phyloP scores from a whole-genome alignment of 352 stramenopile species.

The Salisapilia sapeloensis region DNA sequence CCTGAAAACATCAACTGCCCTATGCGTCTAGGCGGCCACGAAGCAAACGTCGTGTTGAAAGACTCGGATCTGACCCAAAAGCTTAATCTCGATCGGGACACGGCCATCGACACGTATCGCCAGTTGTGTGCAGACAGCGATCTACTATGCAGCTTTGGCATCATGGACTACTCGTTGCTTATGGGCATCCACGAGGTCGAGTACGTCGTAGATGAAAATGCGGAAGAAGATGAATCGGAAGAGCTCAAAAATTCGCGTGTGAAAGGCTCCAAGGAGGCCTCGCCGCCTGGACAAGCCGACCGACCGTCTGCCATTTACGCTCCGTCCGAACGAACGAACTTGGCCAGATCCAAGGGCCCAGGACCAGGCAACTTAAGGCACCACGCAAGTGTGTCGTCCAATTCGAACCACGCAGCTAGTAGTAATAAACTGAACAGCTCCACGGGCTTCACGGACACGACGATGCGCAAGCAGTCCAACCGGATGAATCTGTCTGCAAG shows the following conservation, averaged over 20 bases:
- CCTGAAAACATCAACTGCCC: conserved; percentile 61
- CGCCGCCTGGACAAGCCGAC: too few species aligned
- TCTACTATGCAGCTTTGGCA: conserved; percentile 74
- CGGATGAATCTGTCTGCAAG: too few species aligned
- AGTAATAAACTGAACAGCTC: conserved; percentile 34
- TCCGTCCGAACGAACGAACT: too few species aligned
- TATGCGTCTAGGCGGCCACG: conserved; percentile 53
- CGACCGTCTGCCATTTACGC: too few species aligned
- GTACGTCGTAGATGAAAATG: conserved; percentile 65
- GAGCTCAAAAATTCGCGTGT: too few species aligned
- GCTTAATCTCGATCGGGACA: conserved; percentile 61
- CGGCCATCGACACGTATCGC: conserved; percentile 51
- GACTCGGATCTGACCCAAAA: conserved; percentile 81
- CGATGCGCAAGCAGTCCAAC: not conserved
- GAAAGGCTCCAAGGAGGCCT: too few species aligned
- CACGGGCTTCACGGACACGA: too few species aligned
- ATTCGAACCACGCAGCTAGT: conserved; percentile 6
- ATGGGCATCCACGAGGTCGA: conserved; percentile 83
- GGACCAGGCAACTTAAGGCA: too few species aligned
- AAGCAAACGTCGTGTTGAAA: conserved; percentile 81
- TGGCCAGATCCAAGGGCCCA: too few species aligned
- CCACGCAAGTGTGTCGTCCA: conserved; percentile 51
- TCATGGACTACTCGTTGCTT: conserved; percentile 87
- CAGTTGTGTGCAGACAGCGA: conserved; percentile 69
- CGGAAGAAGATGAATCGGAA: too few species aligned